phyloP scores from a whole-genome alignment of 2,329 filamentous ascomycete genomes.

The Penicillium freii region DNA sequence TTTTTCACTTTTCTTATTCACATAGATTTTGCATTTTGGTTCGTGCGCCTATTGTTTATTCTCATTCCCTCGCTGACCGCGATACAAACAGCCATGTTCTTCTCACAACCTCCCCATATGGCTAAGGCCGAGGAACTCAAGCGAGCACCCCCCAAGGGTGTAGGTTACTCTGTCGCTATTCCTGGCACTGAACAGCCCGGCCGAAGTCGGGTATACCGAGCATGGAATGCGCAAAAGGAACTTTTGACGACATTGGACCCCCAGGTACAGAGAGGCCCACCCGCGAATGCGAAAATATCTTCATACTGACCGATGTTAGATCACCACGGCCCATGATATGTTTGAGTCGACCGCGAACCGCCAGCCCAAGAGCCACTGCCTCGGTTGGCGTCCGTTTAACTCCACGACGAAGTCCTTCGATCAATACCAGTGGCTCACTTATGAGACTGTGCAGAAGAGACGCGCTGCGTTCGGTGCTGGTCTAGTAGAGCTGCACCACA shows the following conservation, averaged over 20 bases:
- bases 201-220: constrained; percentile 74
- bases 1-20: constrained; percentile 15
- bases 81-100: constrained; percentile 34
- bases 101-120: constrained; percentile 36
- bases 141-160: constrained; percentile 66
- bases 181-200: constrained; percentile 71
- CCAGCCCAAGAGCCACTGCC: constrained; percentile 66
- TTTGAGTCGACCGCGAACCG: constrained; percentile 68
- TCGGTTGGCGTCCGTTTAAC: constrained; percentile 81
- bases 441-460: constrained; percentile 72
- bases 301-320: constrained; percentile 24
- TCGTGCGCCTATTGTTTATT: neutral
- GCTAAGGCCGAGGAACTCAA: constrained; percentile 52
- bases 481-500: constrained; percentile 75
- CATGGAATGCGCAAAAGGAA: constrained; percentile 73
- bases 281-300: neutral
- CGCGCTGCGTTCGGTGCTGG: constrained; percentile 83
- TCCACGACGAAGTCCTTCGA: constrained; percentile 69
- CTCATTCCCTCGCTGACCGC: neutral
- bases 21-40: neutral
- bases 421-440: constrained; percentile 80
- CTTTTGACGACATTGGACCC: constrained; percentile 73
- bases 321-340: constrained; percentile 72
- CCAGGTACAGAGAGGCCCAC: constrained; percentile 42
- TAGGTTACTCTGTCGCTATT: constrained; percentile 74